Base-by-base conservation (phyloP, 2,329 filamentous ascomycete genomes). In the Paecilomyces niveus region DNA sequence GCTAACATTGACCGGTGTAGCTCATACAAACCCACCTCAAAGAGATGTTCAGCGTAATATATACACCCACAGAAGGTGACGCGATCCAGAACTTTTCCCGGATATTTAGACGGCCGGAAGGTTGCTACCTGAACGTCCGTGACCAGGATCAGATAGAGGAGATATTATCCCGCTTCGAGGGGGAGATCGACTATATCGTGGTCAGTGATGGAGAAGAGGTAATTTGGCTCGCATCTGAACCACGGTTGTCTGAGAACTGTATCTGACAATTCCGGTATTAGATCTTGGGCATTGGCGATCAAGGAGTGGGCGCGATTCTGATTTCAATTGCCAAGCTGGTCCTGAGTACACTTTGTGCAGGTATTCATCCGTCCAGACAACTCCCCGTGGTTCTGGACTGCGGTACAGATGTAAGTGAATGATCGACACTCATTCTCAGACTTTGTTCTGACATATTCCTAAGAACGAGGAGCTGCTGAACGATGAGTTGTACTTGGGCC, bases 21-120 rank as follows among this genome's bases (percentile, higher is more conserved):
- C 80, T 95, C 9, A 80, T 94, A 7, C 82, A 89, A 69, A 85
- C 89, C 3, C 87, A 96, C 66, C 75, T 96, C 21, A 86, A 89
- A 62, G 90, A 96, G 69, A 94, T 96, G 89, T 92, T 95, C 68
- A 85, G 87, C 49, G 79, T 96, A n/a, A 89, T 96, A 29, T 96
- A 96, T 69, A 96, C 92, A 0, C 92, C 92, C 0, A 96, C 92
- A 0, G 91, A 96, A 74, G 90, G 89, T 8, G 90, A 95, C 49
- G 92, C 92, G 0, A 96, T 96, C 55, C 85, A 90, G 64, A 89
- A 92, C 62, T 96, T 90, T 69, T 94, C 90, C 0, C 78, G 86
- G 0, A 72, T 94, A 0, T 96, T 96, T 67, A 79, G 92, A 10
- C 80, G 84, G 18, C 89, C 91, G 0, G 88, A 93, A 64, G 92